Base-by-base conservation (phyloP, 495 filamentous ascomycete genomes). In the Amphirosellinia nigrospora region DNA sequence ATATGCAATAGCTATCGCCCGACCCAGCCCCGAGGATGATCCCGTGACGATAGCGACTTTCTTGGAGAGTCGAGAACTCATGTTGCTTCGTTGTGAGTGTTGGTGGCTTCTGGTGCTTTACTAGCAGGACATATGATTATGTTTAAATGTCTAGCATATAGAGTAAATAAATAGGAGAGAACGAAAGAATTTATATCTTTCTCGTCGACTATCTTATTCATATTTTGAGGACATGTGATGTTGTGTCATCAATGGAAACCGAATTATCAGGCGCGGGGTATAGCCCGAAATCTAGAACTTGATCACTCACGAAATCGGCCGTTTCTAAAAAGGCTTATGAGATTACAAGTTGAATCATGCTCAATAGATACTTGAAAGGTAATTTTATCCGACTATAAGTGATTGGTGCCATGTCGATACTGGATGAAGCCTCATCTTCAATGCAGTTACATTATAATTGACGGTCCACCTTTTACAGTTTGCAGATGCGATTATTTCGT, bases 41-140 rank as follows among this genome's bases (percentile, higher is more conserved):
- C 86, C 86, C 2, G 85, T 87, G 23, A 88, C 77, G 21, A 87
- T 82, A 53, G 81, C 82, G 2, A 83, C 77, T 72, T 82, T 83
- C 30, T 48, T 4, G 13, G 58, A 61, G 36, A 61, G 58, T 43
- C 58, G 58, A 61, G 58, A 28, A 41, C 32, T 7, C 58, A 61
- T 61, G 4, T 30, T 53, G 23, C 26, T 16, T 16, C 13, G 23
- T 16, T 30, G 26, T 30, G 2, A 5, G 26, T 30, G 50, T 53
- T 13, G 26, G 30, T 23, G 11, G 9, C 2, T 53, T 53, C 4
- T 16, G 26, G 50, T 13, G 13, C 26, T 30, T 15, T 53, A 1
- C 26, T 30, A 1, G 48, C 3, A 9, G 4, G 28, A 53, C 11
- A 28, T 28, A 21, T 0, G 23, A 52, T 16, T 2, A 5, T 28